These are phyloP conservation scores for Peniophora sp. DNA, from an alignment of 1,284 basidiomycete species.

Conservation along the genomic window DNA sequence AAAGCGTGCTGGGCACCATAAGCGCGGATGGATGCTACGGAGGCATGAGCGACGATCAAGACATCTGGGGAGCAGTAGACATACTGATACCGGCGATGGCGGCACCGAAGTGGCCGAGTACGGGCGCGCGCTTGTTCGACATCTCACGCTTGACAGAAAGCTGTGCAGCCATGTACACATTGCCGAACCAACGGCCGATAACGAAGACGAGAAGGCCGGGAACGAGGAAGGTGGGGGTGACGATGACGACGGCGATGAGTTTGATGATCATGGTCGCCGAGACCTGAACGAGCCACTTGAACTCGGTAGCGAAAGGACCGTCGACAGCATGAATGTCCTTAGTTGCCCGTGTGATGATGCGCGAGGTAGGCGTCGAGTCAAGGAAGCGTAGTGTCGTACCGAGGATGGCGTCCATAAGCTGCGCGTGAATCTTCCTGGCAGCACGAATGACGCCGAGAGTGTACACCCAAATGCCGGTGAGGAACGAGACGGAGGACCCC, in stretches of 20 bases:
- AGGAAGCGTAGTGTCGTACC: conserved; percentile 49
- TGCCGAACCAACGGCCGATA: conserved; percentile 37
- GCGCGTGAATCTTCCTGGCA: conserved; percentile 46
- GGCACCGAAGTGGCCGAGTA: conserved; percentile 65
- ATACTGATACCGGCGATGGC: conserved; percentile 58
- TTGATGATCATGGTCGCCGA: conserved; percentile 28
- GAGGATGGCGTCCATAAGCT: conserved; percentile 47
- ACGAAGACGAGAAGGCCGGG: conserved; percentile 32
- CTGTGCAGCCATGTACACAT: conserved; percentile 65
- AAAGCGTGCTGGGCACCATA: conserved; percentile 45
- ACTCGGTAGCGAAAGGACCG: conserved; percentile 17
- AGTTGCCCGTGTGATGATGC: conserved; percentile 51
- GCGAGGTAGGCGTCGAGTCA: conserved; percentile 52
- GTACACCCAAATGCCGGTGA: conserved; percentile 23
- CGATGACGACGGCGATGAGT: conserved; percentile 33
- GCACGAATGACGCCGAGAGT: conserved; percentile 39
- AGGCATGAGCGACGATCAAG: neutral
- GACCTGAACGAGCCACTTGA: conserved; percentile 17
- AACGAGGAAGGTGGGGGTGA: conserved; percentile 37
- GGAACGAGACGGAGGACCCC: conserved; percentile 18
- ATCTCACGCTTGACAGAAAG: conserved; percentile 69
- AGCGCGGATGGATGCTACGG: conserved; percentile 51
- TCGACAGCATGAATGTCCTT: conserved; percentile 45
- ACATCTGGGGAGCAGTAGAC: conserved; percentile 10
- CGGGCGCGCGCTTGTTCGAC: conserved; percentile 60